These are phyloP conservation scores for Colletotrichum spinosum DNA, from an alignment of 2,329 filamentous ascomycete species.

Conservation along the genomic window DNA sequence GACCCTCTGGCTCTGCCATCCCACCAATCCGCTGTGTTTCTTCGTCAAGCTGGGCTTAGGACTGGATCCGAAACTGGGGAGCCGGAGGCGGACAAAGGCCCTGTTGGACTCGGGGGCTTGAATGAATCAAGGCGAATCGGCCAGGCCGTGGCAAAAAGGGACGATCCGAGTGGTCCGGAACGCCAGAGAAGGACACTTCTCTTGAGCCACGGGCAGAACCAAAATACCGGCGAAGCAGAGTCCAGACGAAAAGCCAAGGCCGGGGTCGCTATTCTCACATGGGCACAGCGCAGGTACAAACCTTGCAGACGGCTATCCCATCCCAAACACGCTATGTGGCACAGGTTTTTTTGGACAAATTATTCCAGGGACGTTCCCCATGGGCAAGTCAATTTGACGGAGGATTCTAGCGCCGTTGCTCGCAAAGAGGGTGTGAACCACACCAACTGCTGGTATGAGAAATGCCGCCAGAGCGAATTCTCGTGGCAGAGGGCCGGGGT, in stretches of 20 bases:
- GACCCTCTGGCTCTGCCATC: conserved; percentile 4
- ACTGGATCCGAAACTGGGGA: conserved; percentile 4
- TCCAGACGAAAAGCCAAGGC: conserved; percentile 18
- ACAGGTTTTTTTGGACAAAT: neutral
- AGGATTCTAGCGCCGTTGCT: conserved; percentile 16
- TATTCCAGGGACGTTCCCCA: conserved; percentile 22
- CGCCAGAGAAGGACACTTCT: conserved; percentile 10
- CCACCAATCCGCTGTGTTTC: conserved; percentile 14
- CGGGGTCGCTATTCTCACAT: conserved; percentile 19
- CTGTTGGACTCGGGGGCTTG: conserved; percentile 26
- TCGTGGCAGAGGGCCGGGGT: conserved; percentile 10
- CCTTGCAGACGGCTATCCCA: neutral
- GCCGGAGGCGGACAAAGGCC: conserved; percentile 17
- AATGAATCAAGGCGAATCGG: conserved; percentile 38
- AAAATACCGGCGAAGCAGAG: neutral
- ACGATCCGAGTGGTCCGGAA: conserved; percentile 39
- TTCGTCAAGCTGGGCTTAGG: neutral
- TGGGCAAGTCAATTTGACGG: conserved; percentile 29
- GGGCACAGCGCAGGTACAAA: conserved; percentile 3
- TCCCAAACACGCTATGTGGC: neutral
- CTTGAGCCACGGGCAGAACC: neutral
- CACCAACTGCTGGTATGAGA: conserved; percentile 1
- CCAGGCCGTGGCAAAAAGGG: conserved; percentile 39
- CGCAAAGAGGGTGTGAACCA: conserved; percentile 9
- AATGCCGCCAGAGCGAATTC: neutral